Conservation (phyloP, 306 rosid genomes). For the Lathyrus sativus region DNA sequence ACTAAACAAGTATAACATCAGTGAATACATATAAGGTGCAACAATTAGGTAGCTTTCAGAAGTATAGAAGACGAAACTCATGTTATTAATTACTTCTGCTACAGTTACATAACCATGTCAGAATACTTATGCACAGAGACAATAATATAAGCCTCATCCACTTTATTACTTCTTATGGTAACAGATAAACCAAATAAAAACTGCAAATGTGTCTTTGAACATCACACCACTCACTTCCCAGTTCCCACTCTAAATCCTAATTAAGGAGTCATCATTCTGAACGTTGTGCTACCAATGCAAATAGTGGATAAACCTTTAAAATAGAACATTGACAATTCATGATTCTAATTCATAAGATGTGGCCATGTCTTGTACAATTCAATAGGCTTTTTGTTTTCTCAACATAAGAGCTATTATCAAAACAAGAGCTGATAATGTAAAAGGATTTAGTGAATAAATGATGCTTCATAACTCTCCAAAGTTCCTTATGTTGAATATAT, state of each 20-base stretch:
- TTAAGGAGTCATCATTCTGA: too few relatives aligned
- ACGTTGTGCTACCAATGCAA: too few relatives aligned
- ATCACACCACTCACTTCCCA: too few relatives aligned
- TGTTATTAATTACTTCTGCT: constrained; percentile 2
- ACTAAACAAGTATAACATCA: constrained; percentile 11
- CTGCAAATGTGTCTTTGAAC: neutral
- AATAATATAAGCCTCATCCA: neutral
- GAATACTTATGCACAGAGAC: constrained; percentile 5
- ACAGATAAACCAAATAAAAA: constrained; percentile 10
- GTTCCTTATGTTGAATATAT: constrained; percentile 6
- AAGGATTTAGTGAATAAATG: neutral
- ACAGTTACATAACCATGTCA: constrained; percentile 16
- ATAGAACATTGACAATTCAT: too few relatives aligned
- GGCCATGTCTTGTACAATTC: neutral
- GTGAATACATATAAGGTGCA: constrained; percentile 15
- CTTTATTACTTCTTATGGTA: constrained; percentile 4
- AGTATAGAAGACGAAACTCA: constrained; percentile 23
- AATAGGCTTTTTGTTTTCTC: neutral
- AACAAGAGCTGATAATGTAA: constrained; percentile 19
- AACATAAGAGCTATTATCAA: neutral
- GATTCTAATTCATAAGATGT: too few relatives aligned
- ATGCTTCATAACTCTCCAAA: neutral
- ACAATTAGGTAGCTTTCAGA: constrained; percentile 14
- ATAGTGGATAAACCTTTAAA: too few relatives aligned
- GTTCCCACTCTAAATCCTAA: too few relatives aligned